Evolutionary conservation across 768 basidiomycete genomes (phyloP).

Genomic region (Trametes gibbosa): DNA sequence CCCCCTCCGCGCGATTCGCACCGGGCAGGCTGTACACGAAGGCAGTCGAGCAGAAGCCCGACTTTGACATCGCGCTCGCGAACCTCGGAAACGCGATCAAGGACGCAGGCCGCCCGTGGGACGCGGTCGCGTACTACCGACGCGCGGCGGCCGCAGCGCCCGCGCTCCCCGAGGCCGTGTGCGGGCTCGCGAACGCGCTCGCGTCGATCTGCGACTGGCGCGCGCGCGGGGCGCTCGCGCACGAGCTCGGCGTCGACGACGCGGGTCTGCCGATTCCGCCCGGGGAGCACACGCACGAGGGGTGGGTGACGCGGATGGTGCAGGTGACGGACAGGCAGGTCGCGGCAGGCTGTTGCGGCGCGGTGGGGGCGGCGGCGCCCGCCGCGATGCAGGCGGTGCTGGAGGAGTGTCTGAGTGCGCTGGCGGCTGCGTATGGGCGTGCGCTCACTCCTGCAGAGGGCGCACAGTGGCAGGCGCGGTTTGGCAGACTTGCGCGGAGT

Average conservation of each 20-base stretch:
- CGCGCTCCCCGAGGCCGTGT: constrained; percentile 45
- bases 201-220: constrained; percentile 47
- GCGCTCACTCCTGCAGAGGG: constrained; percentile 28
- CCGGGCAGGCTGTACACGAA: constrained; percentile 38
- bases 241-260: constrained; percentile 26
- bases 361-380: constrained; percentile 28
- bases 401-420: constrained; percentile 38
- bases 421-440: constrained; percentile 30
- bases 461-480: constrained; percentile 31
- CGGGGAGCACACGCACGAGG: constrained; percentile 14
- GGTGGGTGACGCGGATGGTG: constrained; percentile 39
- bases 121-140: constrained; percentile 45
- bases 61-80: constrained; percentile 50
- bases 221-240: constrained; percentile 36
- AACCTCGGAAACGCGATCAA: constrained; percentile 52
- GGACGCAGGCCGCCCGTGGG: constrained; percentile 41
- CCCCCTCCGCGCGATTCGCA: neutral
- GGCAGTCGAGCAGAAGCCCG: constrained; percentile 40
- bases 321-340: constrained; percentile 39
- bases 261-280: constrained; percentile 19
- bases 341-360: constrained; percentile 30
- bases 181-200: constrained; percentile 45
- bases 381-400: constrained; percentile 20
- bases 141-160: constrained; percentile 43
- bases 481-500: constrained; percentile 30